phyloP scores from a whole-genome alignment of 352 stramenopile genomes.

The Phytopythium ostracodes region DNA sequence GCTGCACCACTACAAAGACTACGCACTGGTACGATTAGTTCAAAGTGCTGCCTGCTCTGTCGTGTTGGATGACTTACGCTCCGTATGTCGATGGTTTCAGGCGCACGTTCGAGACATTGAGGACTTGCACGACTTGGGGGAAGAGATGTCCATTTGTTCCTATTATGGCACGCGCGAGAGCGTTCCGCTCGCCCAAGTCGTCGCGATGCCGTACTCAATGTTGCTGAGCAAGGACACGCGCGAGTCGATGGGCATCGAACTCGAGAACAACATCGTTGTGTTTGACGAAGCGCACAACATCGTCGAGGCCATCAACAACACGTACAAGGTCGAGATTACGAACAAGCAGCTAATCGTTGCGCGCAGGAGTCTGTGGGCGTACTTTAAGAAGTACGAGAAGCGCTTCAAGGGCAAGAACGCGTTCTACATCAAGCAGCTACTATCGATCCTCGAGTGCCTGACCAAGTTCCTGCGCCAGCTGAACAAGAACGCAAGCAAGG shows the following conservation, averaged over 20 bases:
- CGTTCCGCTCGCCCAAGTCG: constrained; percentile 85
- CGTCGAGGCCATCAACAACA: constrained; percentile 93
- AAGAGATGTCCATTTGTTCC: constrained; percentile 91
- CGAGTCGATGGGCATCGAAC: constrained; percentile 83
- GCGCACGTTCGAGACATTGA: constrained; percentile 94
- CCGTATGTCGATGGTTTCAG: constrained; percentile 18
- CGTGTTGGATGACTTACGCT: constrained; percentile 5
- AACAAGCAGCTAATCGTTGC: constrained; percentile 75
- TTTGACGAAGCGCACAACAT: constrained; percentile 99
- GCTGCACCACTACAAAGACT: constrained; percentile 67
- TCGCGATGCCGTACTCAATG: constrained; percentile 92
- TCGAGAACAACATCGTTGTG: constrained; percentile 92
- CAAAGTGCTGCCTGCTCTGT: neutral
- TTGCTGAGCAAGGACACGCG: constrained; percentile 89
- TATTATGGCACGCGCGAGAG: constrained; percentile 96
- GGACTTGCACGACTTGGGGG: constrained; percentile 90
- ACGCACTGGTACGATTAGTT: constrained; percentile 52
- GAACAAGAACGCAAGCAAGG: constrained; percentile 24
- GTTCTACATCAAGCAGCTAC: constrained; percentile 89
- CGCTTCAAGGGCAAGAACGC: constrained; percentile 81
- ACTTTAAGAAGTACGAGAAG: constrained; percentile 88
- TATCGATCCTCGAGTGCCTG: constrained; percentile 69
- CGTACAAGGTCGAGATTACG: constrained; percentile 77
- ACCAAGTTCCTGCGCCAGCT: constrained; percentile 73
- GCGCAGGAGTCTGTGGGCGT: constrained; percentile 73